Base-by-base conservation (phyloP, 768 basidiomycete species). In the Mycena kentingensis region DNA sequence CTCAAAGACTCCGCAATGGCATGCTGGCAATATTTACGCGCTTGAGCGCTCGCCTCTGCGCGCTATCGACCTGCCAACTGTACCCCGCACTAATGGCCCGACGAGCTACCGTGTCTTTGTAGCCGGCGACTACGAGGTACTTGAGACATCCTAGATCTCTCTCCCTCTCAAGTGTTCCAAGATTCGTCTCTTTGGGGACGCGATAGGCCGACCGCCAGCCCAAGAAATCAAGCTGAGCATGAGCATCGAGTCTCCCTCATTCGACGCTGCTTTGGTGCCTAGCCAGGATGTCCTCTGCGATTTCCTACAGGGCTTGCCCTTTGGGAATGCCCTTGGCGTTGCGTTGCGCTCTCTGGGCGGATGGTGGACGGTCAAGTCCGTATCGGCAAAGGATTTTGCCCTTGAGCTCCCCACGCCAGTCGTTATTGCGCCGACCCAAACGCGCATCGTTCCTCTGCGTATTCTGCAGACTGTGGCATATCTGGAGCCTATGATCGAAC, bases 131-230 rank as follows among this genome's bases (percentile, higher is more conserved):
- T 95, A 93, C 63, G 93, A 96, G 78, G 90, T 83, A 55, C 32
- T 46, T 51, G 26, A 5, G 47, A 25, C 50, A 21, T 35, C 46
- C 19, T 38, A 19, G 35, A 32, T 54, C 28, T 38, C 21, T 42
- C 26, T 26, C 31, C 49, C 41, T 46, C 22, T 8, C 2, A 50
- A 41, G 41, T 43, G 43, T 44, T 37, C 35, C 28, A 27, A 92
- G 87, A 90, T 93, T 51, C 76, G 92, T 56, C 75, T 93, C 41
- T 95, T 93, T 65, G 91, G 91, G 6, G 88, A 90, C 66, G 89
- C 90, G 10, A 69, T 68, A 7, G 71, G 65, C 21, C 68, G 75
- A 1, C 49, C 71, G 3, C 91, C 90, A 0, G 70, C 74, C 12
- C 80, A 90, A 51, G 78, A 70, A 19, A 69, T 93, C 55, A 73